A percentile compares a stretch with the other conserved stretches of the same genome.
Conservation (phyloP, 2,329 filamentous ascomycete species). For the Microdochium trichocladiopsis region DNA sequence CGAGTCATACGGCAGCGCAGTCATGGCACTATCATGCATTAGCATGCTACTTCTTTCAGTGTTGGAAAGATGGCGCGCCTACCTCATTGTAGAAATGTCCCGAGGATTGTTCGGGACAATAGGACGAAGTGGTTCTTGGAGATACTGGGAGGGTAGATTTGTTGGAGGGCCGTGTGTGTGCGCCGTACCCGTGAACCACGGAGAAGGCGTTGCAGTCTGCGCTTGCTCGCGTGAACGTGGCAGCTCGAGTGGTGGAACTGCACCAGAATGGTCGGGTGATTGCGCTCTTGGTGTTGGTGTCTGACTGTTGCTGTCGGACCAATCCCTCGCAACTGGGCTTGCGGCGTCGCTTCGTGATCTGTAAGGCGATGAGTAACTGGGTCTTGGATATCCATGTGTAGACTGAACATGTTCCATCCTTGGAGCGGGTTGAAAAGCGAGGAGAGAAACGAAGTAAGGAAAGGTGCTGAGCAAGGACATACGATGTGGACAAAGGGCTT, state of each 20-base stretch:
- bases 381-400: background rate
- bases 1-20: constrained; percentile 39
- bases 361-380: background rate
- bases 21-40: constrained; percentile 29
- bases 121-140: background rate
- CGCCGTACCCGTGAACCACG: background rate
- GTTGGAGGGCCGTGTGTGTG: background rate
- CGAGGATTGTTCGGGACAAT: background rate
- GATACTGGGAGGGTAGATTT: background rate
- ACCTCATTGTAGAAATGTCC: background rate
- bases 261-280: background rate
- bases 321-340: background rate
- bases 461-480: background rate
- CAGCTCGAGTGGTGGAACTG: too few relatives aligned
- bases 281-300: background rate
- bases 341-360: background rate
- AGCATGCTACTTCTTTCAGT: background rate
- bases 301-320: background rate
- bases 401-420: background rate
- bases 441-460: background rate
- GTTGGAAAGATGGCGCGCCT: background rate
- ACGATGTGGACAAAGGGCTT: background rate
- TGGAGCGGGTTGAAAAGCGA: background rate
- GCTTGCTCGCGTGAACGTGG: too few relatives aligned
- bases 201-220: background rate